Evolutionary conservation across 1,284 basidiomycete genomes (phyloP), one percentile per base, ranked within the genome.

Genomic region (Malassezia dermatis): DNA sequence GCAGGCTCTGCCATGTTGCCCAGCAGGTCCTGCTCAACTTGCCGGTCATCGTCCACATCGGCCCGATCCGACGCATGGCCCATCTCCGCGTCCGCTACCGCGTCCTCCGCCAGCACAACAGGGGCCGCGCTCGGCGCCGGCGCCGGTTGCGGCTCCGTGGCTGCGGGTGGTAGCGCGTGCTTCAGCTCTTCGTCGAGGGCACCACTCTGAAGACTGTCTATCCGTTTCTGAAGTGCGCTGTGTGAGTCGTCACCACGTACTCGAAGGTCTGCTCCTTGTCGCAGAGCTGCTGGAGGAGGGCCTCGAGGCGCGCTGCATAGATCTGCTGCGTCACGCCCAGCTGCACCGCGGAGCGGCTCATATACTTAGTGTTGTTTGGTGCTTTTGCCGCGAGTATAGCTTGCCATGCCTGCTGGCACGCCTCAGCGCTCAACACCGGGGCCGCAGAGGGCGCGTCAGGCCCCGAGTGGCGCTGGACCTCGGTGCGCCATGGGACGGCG

Each of bases 241-340:
- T 27, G n/a, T 43, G 7, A 43, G 41, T 27, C 7, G 15, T 4
- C 4, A 4, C 46, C 11, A 61, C 37, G 31, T 30, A 48, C 56
- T 43, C 43, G 51, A 69, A 71, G 42, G 56, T 51, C 31, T 60
- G 46, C 49, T 71, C 68, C 53, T 67, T 66, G 27, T 62, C 59
- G 23, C 35, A 39, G 44, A 71, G 63, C 40, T 62, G 51, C 21
- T 65, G 62, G 23, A 62, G 62, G 13, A 72, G 48, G 50, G 71
- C 62, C 40, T 63, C 60, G 39, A 72, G 55, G 8, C 68, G 51
- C 40, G 69, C 67, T 7, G 65, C 69, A 34, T 71, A 72, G 8
- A 72, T 50, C n/a, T 61, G 43, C 40, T 69, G 66, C 0, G 68
- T 68, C 8, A 72, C 60, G 0, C 64, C 61, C 1, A 72, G 62